Evolutionary conservation across 495 filamentous ascomycete genomes (phyloP).

Genomic region (Podospora fimiseda): DNA sequence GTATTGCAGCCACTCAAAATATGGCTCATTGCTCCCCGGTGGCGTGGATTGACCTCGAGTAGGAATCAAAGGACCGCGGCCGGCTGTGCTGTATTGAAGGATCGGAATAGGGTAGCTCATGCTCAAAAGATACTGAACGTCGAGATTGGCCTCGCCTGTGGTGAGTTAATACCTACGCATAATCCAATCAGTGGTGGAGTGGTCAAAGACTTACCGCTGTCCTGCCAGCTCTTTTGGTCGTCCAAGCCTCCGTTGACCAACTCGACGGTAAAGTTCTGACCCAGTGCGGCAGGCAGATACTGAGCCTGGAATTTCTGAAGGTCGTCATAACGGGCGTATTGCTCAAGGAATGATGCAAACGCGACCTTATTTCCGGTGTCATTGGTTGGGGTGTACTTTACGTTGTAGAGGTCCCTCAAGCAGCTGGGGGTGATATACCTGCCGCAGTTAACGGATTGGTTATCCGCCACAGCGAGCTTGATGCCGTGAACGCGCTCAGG

Average conservation of each 20-base stretch:
- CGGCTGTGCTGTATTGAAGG: constrained; percentile 38
- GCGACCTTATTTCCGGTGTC: constrained; percentile 26
- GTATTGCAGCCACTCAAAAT: constrained; percentile 64
- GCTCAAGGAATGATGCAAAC: constrained; percentile 42
- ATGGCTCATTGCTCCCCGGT: constrained; percentile 67
- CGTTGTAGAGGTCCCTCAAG: constrained; percentile 53
- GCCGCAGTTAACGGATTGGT: constrained; percentile 35
- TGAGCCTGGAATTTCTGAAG: constrained; percentile 43
- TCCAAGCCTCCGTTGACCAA: constrained; percentile 53
- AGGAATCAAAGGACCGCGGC: constrained; percentile 49
- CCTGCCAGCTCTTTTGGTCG: constrained; percentile 31
- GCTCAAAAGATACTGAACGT: constrained; percentile 63
- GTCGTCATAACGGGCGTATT: constrained; percentile 58
- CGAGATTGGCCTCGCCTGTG: constrained; percentile 62
- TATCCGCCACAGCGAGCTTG: constrained; percentile 4
- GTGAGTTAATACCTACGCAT: neutral
- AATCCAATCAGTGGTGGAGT: neutral
- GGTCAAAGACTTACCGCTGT: constrained; percentile 20
- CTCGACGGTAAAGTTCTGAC: constrained; percentile 54
- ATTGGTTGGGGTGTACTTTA: constrained; percentile 29
- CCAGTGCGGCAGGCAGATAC: constrained; percentile 41
- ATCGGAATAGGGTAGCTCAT: constrained; percentile 33
- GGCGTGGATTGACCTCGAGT: constrained; percentile 46
- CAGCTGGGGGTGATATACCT: constrained; percentile 51
- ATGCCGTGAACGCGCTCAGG: constrained; percentile 5